Conservation (phyloP, 2,329 filamentous ascomycete species). For the Pseudogymnoascus sp. region DNA sequence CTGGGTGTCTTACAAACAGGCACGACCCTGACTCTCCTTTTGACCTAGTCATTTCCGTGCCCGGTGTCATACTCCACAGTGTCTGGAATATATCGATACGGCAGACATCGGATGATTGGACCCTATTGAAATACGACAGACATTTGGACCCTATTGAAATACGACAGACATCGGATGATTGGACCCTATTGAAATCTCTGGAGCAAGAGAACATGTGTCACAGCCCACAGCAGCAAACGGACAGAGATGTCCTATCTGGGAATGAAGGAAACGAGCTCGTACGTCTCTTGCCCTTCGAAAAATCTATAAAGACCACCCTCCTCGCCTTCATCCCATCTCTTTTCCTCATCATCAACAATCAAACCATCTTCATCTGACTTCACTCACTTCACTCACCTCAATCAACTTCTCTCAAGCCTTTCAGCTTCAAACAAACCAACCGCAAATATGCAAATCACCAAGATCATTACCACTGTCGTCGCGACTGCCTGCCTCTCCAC, state of each 20-base stretch:
- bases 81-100: slow-evolving; percentile 2
- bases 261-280: neutral
- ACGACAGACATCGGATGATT: neutral
- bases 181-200: neutral
- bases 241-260: neutral
- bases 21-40: neutral
- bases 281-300: neutral
- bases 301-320: slow-evolving; percentile 6
- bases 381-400: slow-evolving; percentile 4
- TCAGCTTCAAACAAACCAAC: slow-evolving; percentile 1
- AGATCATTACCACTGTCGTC: neutral
- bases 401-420: neutral
- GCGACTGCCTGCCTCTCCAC: neutral
- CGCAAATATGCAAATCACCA: slow-evolving; percentile 7
- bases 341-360: neutral
- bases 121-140: neutral
- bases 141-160: no score
- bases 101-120: neutral
- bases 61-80: neutral
- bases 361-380: neutral
- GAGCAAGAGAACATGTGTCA: no score
- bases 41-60: neutral
- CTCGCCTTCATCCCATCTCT: neutral
- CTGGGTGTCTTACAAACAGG: neutral
- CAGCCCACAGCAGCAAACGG: neutral